These are phyloP conservation scores for Oidiodendron maius DNA, from an alignment of 495 filamentous ascomycete genomes.

Conservation along the genomic window DNA sequence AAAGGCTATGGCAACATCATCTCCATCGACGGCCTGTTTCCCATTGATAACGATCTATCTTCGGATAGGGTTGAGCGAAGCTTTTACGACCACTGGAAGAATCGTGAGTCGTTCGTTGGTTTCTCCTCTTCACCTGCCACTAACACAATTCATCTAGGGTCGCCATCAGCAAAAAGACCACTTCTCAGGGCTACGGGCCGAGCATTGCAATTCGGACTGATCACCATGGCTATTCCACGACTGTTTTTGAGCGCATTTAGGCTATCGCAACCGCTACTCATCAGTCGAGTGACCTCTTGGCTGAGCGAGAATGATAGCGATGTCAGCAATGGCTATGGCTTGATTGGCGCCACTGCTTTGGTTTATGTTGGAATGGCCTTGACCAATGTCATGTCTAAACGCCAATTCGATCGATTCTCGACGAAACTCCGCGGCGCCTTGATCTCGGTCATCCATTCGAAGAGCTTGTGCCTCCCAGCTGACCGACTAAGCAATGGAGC, in stretches of 20 bases:
- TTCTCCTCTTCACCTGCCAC: too few relatives aligned
- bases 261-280: slow-evolving; percentile 59
- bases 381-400: too few relatives aligned
- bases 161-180: too few relatives aligned
- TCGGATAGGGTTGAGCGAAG: slow-evolving; percentile 19
- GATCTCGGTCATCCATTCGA: too few relatives aligned
- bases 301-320: slow-evolving; percentile 40
- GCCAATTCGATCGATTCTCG: too few relatives aligned
- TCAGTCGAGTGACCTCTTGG: slow-evolving; percentile 27
- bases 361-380: slow-evolving; percentile 58
- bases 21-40: slow-evolving; percentile 31
- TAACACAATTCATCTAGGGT: too few relatives aligned
- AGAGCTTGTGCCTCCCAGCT: too few relatives aligned
- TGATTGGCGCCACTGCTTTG: slow-evolving; percentile 58
- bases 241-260: slow-evolving; percentile 47
- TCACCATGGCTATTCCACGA: slow-evolving; percentile 27
- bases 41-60: slow-evolving; percentile 20
- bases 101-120: too few relatives aligned
- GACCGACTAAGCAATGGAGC: too few relatives aligned
- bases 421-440: too few relatives aligned
- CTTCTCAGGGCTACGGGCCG: slow-evolving; percentile 33
- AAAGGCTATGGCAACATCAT: slow-evolving; percentile 33
- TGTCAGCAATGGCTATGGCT: slow-evolving; percentile 43
- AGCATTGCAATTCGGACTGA: too few relatives aligned
- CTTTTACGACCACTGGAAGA: too few relatives aligned